Evolutionary conservation across 495 filamentous ascomycete genomes (phyloP).

Genomic region (Tuber microsphaerosporum): DNA sequence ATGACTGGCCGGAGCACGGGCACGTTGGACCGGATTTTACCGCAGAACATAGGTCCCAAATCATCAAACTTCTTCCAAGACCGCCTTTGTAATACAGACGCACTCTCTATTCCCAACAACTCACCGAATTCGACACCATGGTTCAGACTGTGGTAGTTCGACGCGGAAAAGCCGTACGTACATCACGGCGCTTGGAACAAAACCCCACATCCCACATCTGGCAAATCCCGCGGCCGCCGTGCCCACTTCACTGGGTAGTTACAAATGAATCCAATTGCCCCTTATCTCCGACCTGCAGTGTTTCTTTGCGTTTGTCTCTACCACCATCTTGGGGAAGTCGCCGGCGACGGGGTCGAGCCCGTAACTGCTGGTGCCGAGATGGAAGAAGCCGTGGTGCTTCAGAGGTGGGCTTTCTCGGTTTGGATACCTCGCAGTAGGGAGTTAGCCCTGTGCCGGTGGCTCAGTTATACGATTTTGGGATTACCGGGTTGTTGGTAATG

Average conservation of each 20-base stretch:
- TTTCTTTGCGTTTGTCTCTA: too few relatives aligned
- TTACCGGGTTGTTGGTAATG: background rate
- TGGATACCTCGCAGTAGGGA: background rate
- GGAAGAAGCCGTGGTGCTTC: background rate
- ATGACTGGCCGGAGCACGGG: too few relatives aligned
- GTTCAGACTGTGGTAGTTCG: background rate
- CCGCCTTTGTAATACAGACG: background rate
- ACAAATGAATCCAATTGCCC: too few relatives aligned
- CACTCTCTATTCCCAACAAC: background rate
- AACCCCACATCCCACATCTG: background rate
- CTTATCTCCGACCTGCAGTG: too few relatives aligned
- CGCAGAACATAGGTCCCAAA: background rate
- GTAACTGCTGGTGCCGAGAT: background rate
- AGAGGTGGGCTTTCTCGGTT: background rate
- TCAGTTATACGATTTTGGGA: background rate
- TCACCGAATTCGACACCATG: background rate
- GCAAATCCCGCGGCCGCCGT: too few relatives aligned
- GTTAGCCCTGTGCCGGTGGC: background rate
- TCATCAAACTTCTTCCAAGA: background rate
- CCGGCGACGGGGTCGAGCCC: background rate
- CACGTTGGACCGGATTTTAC: too few relatives aligned
- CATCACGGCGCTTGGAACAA: background rate
- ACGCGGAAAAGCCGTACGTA: background rate
- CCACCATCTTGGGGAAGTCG: background rate
- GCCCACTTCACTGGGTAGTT: too few relatives aligned